phyloP scores from a whole-genome alignment of 2,329 filamentous ascomycete genomes.

The Aspergillus texensis region DNA sequence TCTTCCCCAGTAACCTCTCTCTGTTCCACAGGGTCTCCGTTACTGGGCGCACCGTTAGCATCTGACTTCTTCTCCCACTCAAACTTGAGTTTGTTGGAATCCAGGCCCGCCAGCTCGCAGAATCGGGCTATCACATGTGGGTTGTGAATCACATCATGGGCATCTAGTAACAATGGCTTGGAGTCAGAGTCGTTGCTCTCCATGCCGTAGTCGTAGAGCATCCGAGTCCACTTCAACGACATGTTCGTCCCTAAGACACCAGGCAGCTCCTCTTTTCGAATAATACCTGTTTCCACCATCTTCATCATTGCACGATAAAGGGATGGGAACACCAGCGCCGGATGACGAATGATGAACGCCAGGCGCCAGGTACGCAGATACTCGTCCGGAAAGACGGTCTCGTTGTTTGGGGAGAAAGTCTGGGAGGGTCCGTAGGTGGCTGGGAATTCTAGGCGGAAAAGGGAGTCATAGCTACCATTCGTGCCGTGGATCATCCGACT shows the following conservation, averaged over 20 bases:
- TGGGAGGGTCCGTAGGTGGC: slow-evolving; percentile 17
- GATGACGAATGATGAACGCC: slow-evolving; percentile 44
- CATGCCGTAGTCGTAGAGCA: slow-evolving; percentile 40
- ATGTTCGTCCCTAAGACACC: slow-evolving; percentile 26
- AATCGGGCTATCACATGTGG: slow-evolving; percentile 32
- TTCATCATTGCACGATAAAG: slow-evolving; percentile 35
- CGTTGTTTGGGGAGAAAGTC: slow-evolving; percentile 32
- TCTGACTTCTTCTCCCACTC: slow-evolving; percentile 31
- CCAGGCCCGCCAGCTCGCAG: slow-evolving; percentile 35
- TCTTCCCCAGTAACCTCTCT: not conserved
- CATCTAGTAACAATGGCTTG: slow-evolving; percentile 39
- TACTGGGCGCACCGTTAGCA: not conserved
- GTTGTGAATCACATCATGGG: slow-evolving; percentile 42
- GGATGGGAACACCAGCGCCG: slow-evolving; percentile 43
- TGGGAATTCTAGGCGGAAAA: slow-evolving; percentile 22
- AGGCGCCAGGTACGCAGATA: slow-evolving; percentile 37
- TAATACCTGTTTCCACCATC: slow-evolving; percentile 15
- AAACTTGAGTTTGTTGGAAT: slow-evolving; percentile 33
- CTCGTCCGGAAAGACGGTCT: slow-evolving; percentile 39
- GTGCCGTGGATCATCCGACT: slow-evolving; percentile 15
- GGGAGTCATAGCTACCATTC: not conserved
- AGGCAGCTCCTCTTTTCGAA: slow-evolving; percentile 20
- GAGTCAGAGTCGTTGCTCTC: slow-evolving; percentile 23
- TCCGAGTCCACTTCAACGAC: slow-evolving; percentile 34
- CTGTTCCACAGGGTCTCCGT: not conserved